Evolutionary conservation across 2,329 filamentous ascomycete genomes (phyloP).

Genomic region (Intubia oerlemansii): DNA sequence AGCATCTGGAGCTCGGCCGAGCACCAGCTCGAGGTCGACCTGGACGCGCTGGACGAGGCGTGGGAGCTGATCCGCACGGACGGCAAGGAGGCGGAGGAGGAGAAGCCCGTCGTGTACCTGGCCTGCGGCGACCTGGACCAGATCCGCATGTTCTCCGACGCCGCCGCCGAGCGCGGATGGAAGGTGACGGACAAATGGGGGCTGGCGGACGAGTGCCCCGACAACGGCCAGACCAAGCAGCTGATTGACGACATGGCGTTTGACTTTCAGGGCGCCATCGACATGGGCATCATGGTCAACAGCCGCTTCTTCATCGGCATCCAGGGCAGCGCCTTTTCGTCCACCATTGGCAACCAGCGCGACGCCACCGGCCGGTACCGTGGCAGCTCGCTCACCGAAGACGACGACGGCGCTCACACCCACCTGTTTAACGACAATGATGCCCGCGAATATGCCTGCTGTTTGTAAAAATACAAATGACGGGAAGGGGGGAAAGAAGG

Average conservation of each 20-base stretch:
- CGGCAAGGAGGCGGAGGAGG: slow-evolving; percentile 2
- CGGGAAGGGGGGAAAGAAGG: too few species aligned
- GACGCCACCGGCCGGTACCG: slow-evolving; percentile 15
- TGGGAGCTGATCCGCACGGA: slow-evolving; percentile 11
- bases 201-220: slow-evolving; percentile 7
- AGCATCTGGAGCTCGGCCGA: slow-evolving; percentile 16
- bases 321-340: slow-evolving; percentile 14
- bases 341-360: slow-evolving; percentile 13
- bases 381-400: slow-evolving; percentile 12
- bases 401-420: slow-evolving; percentile 13
- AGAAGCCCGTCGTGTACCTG: slow-evolving; percentile 13
- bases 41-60: slow-evolving; percentile 14
- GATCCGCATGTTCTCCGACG: slow-evolving; percentile 12
- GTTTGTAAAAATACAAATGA: slow-evolving; percentile 9
- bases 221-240: slow-evolving; percentile 7
- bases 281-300: slow-evolving; percentile 14
- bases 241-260: slow-evolving; percentile 12
- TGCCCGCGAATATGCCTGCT: slow-evolving; percentile 13
- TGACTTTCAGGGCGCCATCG: slow-evolving; percentile 15
- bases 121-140: slow-evolving; percentile 15
- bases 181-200: slow-evolving; percentile 15
- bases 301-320: slow-evolving; percentile 15
- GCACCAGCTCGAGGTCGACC: slow-evolving; percentile 13
- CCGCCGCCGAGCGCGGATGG: slow-evolving; percentile 13
- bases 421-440: slow-evolving; percentile 15